These are phyloP conservation scores for Falciphora oryzae DNA, from an alignment of 2,329 filamentous ascomycete species.

Conservation along the genomic window DNA sequence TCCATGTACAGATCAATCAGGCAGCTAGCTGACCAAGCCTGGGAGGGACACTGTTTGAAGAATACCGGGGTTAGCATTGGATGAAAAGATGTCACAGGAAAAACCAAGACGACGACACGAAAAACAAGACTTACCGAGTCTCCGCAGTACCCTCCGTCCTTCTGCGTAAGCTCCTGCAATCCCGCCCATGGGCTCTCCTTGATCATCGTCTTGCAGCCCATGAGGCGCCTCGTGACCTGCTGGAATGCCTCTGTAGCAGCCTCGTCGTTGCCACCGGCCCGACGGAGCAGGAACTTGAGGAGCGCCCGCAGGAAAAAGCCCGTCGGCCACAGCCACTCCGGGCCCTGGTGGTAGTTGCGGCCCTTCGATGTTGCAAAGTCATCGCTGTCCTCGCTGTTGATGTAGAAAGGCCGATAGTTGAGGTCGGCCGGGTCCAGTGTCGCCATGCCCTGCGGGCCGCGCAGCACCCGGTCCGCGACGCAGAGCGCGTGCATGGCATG, in stretches of 20 bases:
- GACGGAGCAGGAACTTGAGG: constrained; percentile 79
- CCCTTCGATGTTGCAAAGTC: constrained; percentile 93
- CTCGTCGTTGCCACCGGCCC: constrained; percentile 47
- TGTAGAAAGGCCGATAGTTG: constrained; percentile 92
- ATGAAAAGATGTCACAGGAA: constrained; percentile 2
- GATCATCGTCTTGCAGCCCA: constrained; percentile 81
- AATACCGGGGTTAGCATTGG: background rate
- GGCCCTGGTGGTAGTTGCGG: constrained; percentile 95
- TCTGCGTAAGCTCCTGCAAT: constrained; percentile 87
- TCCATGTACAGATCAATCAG: constrained; percentile 96
- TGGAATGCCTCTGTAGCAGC: constrained; percentile 85
- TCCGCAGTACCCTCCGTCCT: constrained; percentile 72
- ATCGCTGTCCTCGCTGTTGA: constrained; percentile 86
- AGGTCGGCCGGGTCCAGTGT: constrained; percentile 88
- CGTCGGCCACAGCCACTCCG: constrained; percentile 97
- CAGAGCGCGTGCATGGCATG: constrained; percentile 78
- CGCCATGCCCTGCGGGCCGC: constrained; percentile 89
- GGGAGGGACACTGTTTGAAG: constrained; percentile 70
- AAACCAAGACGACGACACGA: constrained; percentile 13
- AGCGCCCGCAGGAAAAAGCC: constrained; percentile 92
- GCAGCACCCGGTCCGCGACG: constrained; percentile 70
- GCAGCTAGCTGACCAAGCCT: constrained; percentile 93
- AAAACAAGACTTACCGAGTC: constrained; percentile 73
- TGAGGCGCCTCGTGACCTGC: constrained; percentile 79
- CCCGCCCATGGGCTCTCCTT: constrained; percentile 80